Percentiles rank a stretch among this genome's conserved stretches.
Evolutionary conservation across 2,329 filamentous ascomycete species (phyloP).

Genomic region (Periconia digitata): DNA sequence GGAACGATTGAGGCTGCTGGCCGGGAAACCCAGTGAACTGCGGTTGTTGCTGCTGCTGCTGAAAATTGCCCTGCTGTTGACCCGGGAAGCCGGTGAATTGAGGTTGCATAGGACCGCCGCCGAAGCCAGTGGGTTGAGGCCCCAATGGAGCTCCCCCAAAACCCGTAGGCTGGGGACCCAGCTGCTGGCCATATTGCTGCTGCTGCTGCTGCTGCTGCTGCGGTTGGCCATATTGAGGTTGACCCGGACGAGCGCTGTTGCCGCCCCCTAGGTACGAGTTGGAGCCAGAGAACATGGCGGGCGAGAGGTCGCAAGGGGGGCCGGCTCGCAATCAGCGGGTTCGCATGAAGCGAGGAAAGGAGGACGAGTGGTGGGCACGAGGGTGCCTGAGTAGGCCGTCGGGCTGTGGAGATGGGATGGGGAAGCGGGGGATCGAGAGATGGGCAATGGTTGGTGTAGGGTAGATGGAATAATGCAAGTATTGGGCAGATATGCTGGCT

Average conservation of each 20-base stretch:
- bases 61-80: constrained; percentile 50
- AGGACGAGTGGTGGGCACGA: constrained; percentile 5
- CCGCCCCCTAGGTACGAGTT: constrained; percentile 82
- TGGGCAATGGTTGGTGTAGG: neutral
- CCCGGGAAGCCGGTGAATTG: constrained; percentile 54
- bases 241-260: constrained; percentile 71
- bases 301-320: constrained; percentile 8
- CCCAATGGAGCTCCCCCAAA: constrained; percentile 55
- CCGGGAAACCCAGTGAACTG: constrained; percentile 54
- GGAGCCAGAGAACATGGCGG: constrained; percentile 83
- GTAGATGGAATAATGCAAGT: neutral
- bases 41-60: constrained; percentile 43
- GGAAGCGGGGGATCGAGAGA: neutral
- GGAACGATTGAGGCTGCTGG: constrained; percentile 47
- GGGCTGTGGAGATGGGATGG: constrained; percentile 2
- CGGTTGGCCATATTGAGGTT: constrained; percentile 52
- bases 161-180: constrained; percentile 54
- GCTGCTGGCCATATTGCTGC: constrained; percentile 52
- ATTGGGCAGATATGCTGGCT: too few species aligned
- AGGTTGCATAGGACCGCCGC: constrained; percentile 52
- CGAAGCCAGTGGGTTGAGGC: constrained; percentile 53
- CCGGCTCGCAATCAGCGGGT: constrained; percentile 2
- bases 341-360: constrained; percentile 1
- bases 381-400: constrained; percentile 21
- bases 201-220: constrained; percentile 56